Evolutionary conservation across 257 asterid genomes (phyloP), one percentile per base, ranked within the genome.

Genomic region (Salvia miltiorrhiza): DNA sequence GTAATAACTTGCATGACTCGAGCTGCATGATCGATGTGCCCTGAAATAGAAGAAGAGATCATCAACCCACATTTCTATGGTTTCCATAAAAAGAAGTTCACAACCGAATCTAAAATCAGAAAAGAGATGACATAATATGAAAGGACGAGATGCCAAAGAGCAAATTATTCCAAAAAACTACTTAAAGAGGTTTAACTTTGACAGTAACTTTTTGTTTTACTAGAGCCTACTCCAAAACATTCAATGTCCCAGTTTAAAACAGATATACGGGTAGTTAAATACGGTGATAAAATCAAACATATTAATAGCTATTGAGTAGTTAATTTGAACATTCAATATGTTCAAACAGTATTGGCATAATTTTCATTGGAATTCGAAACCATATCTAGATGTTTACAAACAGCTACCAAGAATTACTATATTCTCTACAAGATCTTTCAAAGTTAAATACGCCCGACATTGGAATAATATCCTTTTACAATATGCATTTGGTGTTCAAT

Each of bases 1-100:
- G 99, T 93, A 65, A 93, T 93, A 60, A 90, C 97, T 75, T 84
- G 95, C 99, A 93, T 93, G 26, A 93, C 99, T 73, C 96, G 81
- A 4, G 90, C 88, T 33, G 99, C 97, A 71, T 93, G 99, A 77
- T 93, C 95, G 24, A 93, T 93, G 79, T 87, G 97, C 50, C 95
- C 98, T 93, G 91, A 81, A 83, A 80, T 32, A 80, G 33, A 56
- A 69, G 62, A 74, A 67, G 59, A 73, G 20, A 32, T 28, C 50
- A 55, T 37, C 37, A 52, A 37, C 39, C 39, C 13, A n/a, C 20
- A 39, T 33, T 49, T 20, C 12, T 17, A 20, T 11, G 10, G 37
- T 20, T 30, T 61, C 24, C 13, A 21, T 40, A 61, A 26, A 47
- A 48, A 20, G 4, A 50, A 21, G 37, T 17, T 5, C 13, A 16